Conservation (phyloP, 345 rosid genomes). For the Turritis glabra region DNA sequence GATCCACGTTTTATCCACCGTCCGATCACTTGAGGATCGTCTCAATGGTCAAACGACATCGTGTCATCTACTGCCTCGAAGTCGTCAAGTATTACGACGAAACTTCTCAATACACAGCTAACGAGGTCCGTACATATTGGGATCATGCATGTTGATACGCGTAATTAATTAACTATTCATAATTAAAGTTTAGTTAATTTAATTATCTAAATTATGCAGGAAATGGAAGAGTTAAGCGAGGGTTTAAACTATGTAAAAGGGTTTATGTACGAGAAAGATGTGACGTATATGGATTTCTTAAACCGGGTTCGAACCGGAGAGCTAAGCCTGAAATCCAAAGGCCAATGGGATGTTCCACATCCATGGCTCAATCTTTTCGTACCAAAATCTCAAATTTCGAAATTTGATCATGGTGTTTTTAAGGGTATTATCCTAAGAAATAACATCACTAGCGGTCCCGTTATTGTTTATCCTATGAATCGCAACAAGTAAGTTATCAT, state of each 20-base stretch:
- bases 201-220: slow-evolving; percentile 36
- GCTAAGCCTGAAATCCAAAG: slow-evolving; percentile 54
- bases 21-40: slow-evolving; percentile 53
- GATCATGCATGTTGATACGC: too few relatives aligned
- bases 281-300: slow-evolving; percentile 54
- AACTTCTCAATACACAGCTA: slow-evolving; percentile 42
- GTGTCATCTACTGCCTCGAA: slow-evolving; percentile 69
- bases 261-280: slow-evolving; percentile 48
- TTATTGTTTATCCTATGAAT: slow-evolving; percentile 88
- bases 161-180: not conserved
- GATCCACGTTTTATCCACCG: slow-evolving; percentile 62
- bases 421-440: slow-evolving; percentile 60
- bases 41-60: slow-evolving; percentile 50
- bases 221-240: slow-evolving; percentile 40
- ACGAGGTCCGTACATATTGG: slow-evolving; percentile 53
- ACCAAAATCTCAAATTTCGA: slow-evolving; percentile 68
- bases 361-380: slow-evolving; percentile 93
- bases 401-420: slow-evolving; percentile 70
- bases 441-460: slow-evolving; percentile 62
- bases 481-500: slow-evolving; percentile 66
- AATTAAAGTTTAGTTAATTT: not conserved
- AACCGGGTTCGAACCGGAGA: slow-evolving; percentile 76
- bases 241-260: slow-evolving; percentile 44
- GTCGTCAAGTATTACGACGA: slow-evolving; percentile 64
- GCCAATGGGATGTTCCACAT: slow-evolving; percentile 93